Evolutionary conservation across 805 yeast species (phyloP).

Genomic region (Ogataea corticis): DNA sequence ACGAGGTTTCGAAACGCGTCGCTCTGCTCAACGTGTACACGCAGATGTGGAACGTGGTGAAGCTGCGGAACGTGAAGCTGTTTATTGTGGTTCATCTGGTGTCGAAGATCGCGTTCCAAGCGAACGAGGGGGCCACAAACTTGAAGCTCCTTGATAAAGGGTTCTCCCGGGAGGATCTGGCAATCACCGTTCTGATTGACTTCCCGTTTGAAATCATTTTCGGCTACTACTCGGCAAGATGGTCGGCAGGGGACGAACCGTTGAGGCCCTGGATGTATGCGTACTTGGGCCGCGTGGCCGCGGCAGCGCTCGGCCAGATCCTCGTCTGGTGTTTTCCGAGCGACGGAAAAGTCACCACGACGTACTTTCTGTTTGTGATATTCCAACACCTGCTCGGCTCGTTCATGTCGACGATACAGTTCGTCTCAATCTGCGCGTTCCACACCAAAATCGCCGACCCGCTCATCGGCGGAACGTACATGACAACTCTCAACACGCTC

Average conservation of each 20-base stretch:
- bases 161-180: constrained; percentile 87
- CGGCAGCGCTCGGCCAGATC: constrained; percentile 75
- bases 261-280: constrained; percentile 90
- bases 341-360: constrained; percentile 44
- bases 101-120: constrained; percentile 91
- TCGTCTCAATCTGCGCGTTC: constrained; percentile 91
- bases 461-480: constrained; percentile 92
- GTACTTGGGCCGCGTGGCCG: constrained; percentile 73
- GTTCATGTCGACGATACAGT: constrained; percentile 92
- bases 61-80: constrained; percentile 67
- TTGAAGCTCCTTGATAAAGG: constrained; percentile 89
- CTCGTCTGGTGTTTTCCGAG: constrained; percentile 73
- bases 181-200: constrained; percentile 88
- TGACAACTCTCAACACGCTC: constrained; percentile 92
- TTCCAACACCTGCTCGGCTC: constrained; percentile 82
- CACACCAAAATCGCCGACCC: constrained; percentile 97
- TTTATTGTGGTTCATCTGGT: constrained; percentile 73
- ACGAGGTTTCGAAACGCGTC: constrained; percentile 16
- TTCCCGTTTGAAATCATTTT: constrained; percentile 95
- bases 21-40: constrained; percentile 56
- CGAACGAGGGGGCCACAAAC: constrained; percentile 94
- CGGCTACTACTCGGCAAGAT: constrained; percentile 93
- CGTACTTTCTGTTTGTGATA: constrained; percentile 71
- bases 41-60: constrained; percentile 69
- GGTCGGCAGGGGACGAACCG: constrained; percentile 82